Evolutionary conservation across 768 basidiomycete genomes (phyloP), one percentile per base, ranked within the genome.

Genomic region (Macrolepiota fuliginosa): DNA sequence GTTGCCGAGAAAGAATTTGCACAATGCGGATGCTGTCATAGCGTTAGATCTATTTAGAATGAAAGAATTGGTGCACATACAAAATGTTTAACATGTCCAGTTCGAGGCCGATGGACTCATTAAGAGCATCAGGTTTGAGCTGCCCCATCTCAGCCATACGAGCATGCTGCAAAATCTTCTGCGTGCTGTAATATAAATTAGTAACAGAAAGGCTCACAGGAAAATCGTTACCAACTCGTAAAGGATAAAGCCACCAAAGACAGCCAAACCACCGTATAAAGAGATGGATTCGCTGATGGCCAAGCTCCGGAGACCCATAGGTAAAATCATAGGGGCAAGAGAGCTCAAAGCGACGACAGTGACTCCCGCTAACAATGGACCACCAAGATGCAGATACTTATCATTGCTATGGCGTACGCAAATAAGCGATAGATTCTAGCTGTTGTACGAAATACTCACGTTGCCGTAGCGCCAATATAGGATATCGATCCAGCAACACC

Each of bases 71-170:
- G 39, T 42, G 2, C 4, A 75, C 87, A 64, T 67, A 90, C 89
- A 94, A 94, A 54, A 95, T 93, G 73, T 95, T 94, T 70, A 96
- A 85, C 84, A 94, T 89, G 68, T 94, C 91, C 57, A 95, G 81
- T 70, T 94, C 88, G 55, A 94, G 79, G 47, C 84, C 79, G 58
- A 94, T 85, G 5, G 91, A 83, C 74, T 94, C 93, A 56, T 80
- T 87, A 67, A 95, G 75, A 6, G 94, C 87, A 72, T 96, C 94
- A 32, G 81, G 79, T 49, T 82, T 77, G 68, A 91, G 83, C 40
- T 72, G 66, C 50, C 92, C 91, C 63, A 77, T 76, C 69, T 93
- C 88, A 19, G 85, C 89, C 71, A 91, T 71, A 22, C 90, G 84
- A 47, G 87, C 93, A 65, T 94, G 85, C 25, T 85, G 78, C 61